Conservation (phyloP, 2,329 filamentous ascomycete genomes). For the Sarocladium oryzae region DNA sequence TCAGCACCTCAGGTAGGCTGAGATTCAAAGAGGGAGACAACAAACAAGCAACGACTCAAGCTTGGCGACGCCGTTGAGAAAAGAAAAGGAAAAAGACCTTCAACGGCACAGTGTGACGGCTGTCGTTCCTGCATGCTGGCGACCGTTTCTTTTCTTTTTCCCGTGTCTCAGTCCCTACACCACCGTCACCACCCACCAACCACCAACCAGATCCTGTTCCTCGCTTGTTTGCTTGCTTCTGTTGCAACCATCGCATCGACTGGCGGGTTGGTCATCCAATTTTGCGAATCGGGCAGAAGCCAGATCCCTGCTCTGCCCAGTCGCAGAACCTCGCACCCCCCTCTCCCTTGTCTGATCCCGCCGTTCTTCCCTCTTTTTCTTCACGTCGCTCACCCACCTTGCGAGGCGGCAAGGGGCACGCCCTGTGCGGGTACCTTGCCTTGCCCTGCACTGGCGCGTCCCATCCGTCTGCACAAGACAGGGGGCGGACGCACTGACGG, state of each 20-base stretch:
- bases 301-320: constrained; percentile 1
- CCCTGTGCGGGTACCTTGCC: constrained; percentile 7
- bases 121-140: constrained; percentile 3
- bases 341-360: not conserved
- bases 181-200: not conserved
- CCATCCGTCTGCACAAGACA: constrained; percentile 8
- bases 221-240: not conserved
- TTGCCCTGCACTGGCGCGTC: not conserved
- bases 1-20: too few relatives aligned
- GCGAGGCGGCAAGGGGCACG: not conserved
- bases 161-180: not conserved
- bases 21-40: not conserved
- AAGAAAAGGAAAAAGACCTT: not conserved
- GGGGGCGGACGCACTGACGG: constrained; percentile 2
- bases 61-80: too few relatives aligned
- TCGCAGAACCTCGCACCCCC: not conserved
- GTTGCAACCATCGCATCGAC: not conserved
- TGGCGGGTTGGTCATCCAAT: too few relatives aligned
- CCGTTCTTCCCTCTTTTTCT: not conserved
- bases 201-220: too few relatives aligned
- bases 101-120: not conserved
- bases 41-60: constrained; percentile 4
- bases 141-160: constrained; percentile 5
- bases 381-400: not conserved
- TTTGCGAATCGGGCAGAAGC: not conserved